phyloP scores from a whole-genome alignment of 768 basidiomycete species.

The Mycena amicta region DNA sequence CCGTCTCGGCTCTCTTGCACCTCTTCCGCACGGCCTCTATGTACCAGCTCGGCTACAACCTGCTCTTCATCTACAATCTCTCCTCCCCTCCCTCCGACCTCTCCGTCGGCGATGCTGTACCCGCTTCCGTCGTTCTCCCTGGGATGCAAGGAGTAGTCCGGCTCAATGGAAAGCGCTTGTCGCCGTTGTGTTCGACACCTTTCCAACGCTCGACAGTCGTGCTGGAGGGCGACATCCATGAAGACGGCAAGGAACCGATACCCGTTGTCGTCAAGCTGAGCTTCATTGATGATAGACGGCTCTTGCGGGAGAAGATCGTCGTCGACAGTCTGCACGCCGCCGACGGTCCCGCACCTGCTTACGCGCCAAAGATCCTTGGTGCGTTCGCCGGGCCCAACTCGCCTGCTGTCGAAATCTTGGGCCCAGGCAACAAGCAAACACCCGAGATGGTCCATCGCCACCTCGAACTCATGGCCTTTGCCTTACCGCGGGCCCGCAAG shows the following conservation, averaged over 20 bases:
- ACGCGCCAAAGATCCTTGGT: conserved; percentile 13
- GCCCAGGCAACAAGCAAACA: too few species aligned
- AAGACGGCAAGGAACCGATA: conserved; percentile 3
- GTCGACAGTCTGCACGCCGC: conserved; percentile 8
- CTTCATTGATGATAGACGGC: conserved; percentile 8
- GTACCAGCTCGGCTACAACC: conserved; percentile 16
- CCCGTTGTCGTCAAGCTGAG: conserved; percentile 11
- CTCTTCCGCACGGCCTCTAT: conserved; percentile 13
- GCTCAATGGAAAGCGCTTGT: conserved; percentile 10
- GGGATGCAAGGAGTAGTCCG: conserved; percentile 1
- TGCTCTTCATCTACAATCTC: conserved; percentile 14
- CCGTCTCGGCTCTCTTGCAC: conserved; percentile 15
- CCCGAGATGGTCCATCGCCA: conserved; percentile 7
- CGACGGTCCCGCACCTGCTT: conserved; percentile 2
- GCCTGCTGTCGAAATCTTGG: too few species aligned
- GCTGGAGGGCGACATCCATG: conserved; percentile 12
- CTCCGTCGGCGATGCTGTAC: conserved; percentile 12
- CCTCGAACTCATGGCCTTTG: conserved; percentile 11
- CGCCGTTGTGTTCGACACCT: conserved; percentile 9
- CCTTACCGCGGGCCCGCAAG: conserved; percentile 5
- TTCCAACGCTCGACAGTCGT: conserved; percentile 15
- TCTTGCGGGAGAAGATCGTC: conserved; percentile 11
- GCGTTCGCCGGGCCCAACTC: too few species aligned
- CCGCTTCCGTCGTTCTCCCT: conserved; percentile 8
- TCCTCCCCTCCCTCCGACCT: conserved; percentile 6